Percentiles rank a stretch among this genome's conserved stretches.
Conservation (phyloP, 495 filamentous ascomycete genomes). For the Lepraria neglecta region DNA sequence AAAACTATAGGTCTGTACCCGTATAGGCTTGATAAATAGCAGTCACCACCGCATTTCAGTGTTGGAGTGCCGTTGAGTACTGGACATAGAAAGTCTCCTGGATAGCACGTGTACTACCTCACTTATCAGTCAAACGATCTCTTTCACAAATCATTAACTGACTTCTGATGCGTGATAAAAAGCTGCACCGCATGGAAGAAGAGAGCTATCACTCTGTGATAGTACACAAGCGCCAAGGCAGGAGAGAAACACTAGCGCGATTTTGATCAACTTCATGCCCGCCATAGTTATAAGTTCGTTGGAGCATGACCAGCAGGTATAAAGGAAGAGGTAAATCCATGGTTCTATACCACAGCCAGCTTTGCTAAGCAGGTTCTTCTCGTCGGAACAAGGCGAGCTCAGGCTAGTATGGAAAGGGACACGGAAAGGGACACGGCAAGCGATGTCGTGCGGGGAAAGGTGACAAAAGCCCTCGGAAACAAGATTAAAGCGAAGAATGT, state of each 20-base stretch:
- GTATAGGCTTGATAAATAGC: conserved; percentile 10
- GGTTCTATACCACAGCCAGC: not conserved
- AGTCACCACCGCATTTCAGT: conserved; percentile 13
- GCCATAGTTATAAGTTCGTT: not conserved
- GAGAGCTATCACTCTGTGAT: not conserved
- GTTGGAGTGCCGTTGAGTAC: conserved; percentile 15
- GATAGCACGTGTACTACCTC: conserved; percentile 8
- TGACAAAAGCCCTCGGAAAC: not conserved
- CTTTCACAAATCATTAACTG: not conserved
- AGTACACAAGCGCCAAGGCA: not conserved
- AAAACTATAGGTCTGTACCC: conserved; percentile 1
- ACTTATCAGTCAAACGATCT: not conserved
- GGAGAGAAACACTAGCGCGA: not conserved
- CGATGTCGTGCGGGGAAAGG: conserved; percentile 3
- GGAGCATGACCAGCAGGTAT: not conserved
- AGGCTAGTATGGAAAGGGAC: too few relatives aligned
- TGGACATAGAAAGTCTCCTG: conserved; percentile 14
- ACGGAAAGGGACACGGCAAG: not conserved
- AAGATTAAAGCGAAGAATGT: too few relatives aligned
- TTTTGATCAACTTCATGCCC: not conserved
- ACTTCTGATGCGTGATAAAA: conserved; percentile 4
- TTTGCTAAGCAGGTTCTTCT: not conserved
- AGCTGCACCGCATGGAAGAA: not conserved
- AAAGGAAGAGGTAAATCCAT: not conserved
- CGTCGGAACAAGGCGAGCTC: not conserved